Evolutionary conservation across 345 rosid species (phyloP).

Genomic region (Hibiscus syriacus): DNA sequence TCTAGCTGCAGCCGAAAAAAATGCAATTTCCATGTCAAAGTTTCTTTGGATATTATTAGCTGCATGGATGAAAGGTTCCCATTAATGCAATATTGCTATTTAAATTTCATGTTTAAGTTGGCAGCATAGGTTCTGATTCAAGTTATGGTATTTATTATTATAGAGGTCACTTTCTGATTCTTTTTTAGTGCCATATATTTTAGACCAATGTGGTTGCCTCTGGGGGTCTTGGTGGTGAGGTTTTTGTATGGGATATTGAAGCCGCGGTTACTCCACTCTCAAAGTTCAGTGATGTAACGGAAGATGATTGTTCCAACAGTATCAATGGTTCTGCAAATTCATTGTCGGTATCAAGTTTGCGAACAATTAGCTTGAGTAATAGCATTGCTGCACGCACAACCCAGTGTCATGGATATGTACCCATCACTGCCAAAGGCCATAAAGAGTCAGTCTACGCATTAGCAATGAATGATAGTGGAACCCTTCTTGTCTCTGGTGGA

Average conservation of each 20-base stretch:
- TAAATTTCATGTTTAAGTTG: conserved; percentile 10
- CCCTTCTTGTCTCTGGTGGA: conserved; percentile 96
- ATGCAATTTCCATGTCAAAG: conserved; percentile 55
- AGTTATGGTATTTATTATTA: conserved; percentile 2
- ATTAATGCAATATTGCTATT: conserved; percentile 11
- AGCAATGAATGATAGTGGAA: conserved; percentile 90
- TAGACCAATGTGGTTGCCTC: conserved; percentile 97
- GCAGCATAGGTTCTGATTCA: background rate
- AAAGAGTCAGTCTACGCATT: conserved; percentile 98
- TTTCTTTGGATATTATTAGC: conserved; percentile 23
- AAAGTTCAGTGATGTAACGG: conserved; percentile 61
- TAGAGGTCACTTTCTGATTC: conserved; percentile 50
- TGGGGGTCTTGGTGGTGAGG: conserved; percentile 99
- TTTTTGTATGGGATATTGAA: conserved; percentile 96
- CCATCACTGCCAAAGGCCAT: conserved; percentile 89
- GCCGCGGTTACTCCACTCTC: conserved; percentile 73
- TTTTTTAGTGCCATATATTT: conserved; percentile 51
- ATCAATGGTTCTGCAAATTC: conserved; percentile 51
- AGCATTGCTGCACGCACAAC: conserved; percentile 58
- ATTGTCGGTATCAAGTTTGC: conserved; percentile 61
- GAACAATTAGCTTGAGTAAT: conserved; percentile 77
- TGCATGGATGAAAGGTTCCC: conserved; percentile 24
- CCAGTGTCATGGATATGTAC: conserved; percentile 76
- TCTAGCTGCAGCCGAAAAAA: conserved; percentile 80
- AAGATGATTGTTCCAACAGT: conserved; percentile 73